A percentile compares a stretch with the other conserved stretches of the same genome.
Evolutionary conservation across 805 yeast species (phyloP).

Genomic region (Schwanniomyces yamadae): DNA sequence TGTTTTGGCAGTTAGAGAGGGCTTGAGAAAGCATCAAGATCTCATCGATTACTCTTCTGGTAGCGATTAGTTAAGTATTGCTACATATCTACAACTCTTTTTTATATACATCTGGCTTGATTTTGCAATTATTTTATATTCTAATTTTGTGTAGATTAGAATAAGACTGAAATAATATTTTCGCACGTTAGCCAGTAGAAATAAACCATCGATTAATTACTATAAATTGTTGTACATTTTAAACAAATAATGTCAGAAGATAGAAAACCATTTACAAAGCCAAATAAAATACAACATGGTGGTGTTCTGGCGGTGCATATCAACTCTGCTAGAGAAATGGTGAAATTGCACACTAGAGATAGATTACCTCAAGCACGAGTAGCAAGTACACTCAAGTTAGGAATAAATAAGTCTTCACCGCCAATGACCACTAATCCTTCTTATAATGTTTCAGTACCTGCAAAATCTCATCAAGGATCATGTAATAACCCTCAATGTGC

Average conservation of each 20-base stretch:
- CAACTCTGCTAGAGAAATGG: slow-evolving; percentile 64
- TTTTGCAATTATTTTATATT: slow-evolving; percentile 2
- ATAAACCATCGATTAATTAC: no score
- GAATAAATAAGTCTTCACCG: not conserved
- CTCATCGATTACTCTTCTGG: slow-evolving; percentile 15
- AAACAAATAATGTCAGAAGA: slow-evolving; percentile 3
- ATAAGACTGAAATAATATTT: not conserved
- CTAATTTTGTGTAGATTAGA: not conserved
- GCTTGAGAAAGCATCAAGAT: slow-evolving; percentile 46
- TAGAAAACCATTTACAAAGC: slow-evolving; percentile 3
- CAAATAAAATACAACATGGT: not conserved
- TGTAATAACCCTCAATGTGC: slow-evolving; percentile 51
- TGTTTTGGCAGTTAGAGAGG: slow-evolving; percentile 89
- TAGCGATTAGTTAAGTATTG: slow-evolving; percentile 5
- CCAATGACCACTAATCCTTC: slow-evolving; percentile 1
- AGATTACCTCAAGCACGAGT: slow-evolving; percentile 19
- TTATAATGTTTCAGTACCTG: slow-evolving; percentile 38
- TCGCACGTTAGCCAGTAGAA: no score
- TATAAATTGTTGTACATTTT: no score
- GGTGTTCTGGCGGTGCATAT: slow-evolving; percentile 59
- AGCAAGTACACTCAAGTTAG: not conserved
- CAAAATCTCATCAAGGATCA: slow-evolving; percentile 35
- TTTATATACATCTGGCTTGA: not conserved
- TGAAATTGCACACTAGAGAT: slow-evolving; percentile 45
- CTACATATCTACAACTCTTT: not conserved